These are phyloP conservation scores for Citrus australasica DNA, from an alignment of 345 rosid genomes.

Conservation along the genomic window DNA sequence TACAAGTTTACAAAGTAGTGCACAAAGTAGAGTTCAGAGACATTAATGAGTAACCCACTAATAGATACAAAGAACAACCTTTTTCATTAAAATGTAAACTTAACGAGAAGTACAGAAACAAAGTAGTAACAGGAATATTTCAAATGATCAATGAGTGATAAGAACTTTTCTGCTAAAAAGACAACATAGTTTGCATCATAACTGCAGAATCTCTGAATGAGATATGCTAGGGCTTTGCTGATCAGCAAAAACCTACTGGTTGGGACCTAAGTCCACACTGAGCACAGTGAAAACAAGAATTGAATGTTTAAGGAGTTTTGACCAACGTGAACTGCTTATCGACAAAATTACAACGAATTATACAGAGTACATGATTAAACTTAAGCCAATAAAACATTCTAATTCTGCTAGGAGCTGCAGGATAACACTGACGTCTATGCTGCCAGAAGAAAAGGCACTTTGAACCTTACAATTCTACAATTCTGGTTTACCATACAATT, in stretches of 20 bases:
- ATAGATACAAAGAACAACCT: not conserved
- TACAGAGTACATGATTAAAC: not conserved
- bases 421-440: not conserved
- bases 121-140: not conserved
- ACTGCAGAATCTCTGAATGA: not conserved
- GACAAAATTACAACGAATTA: not conserved
- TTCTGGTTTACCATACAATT: too few relatives aligned
- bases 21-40: not conserved
- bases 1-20: not conserved
- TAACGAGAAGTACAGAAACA: not conserved
- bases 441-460: not conserved
- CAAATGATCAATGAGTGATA: not conserved
- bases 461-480: too few relatives aligned
- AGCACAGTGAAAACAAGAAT: not conserved
- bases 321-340: not conserved
- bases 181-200: not conserved
- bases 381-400: not conserved
- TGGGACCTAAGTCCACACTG: not conserved
- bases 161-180: not conserved
- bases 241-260: not conserved
- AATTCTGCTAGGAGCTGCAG: not conserved
- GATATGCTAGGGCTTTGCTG: not conserved
- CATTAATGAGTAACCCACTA: not conserved
- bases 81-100: not conserved
- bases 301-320: not conserved